Evolutionary conservation across 2,329 filamentous ascomycete species (phyloP), one percentile per base, ranked within the genome.

Genomic region (Verticillium longisporum): DNA sequence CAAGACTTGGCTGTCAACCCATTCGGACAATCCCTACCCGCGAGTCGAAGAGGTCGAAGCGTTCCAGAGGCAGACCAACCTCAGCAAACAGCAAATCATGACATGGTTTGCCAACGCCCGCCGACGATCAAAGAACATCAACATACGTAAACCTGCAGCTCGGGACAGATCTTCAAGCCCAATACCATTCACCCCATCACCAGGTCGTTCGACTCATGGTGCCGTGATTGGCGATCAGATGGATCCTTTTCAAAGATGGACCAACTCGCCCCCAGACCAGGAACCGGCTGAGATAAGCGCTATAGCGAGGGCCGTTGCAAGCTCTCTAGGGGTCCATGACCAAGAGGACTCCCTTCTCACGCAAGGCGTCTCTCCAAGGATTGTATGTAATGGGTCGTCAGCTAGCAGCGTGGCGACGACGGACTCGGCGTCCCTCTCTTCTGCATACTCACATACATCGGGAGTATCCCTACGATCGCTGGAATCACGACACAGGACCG

Each of bases 31-130:
- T 68, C 92, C 92, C 0, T 97, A 97, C 71, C 92, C 93, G 4
- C 93, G 86, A 34, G 92, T 96, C 53, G 87, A 92, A 61, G 91
- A 97, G 71, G 96, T 94, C 70, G 89, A 92, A 66, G 83, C 86
- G 63, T 79, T 97, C 32, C 89, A 92, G 73, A 82, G 84, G 56
- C 84, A 89, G 67, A 97, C 92, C 1, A 91, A 92, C 7, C 80
- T 97, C 53, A 92, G 86, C 72, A 86, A 90, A 68, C 89, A 83
- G 14, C 93, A 97, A 70, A 94, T 97, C 67, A 88, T 88, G 13
- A 96, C 96, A 72, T 97, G 92, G 92, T 85, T 97, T 55, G 92
- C 92, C 62, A 97, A 97, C 73, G 92, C 92, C 61, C 87, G 92
- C 53, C 86, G 92, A 61, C 84, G 92, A 64, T 88, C 90, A 67